Evolutionary conservation across 371 early-diverging fungal species (phyloP).

Genomic region (Dichotomocladium elegans): DNA sequence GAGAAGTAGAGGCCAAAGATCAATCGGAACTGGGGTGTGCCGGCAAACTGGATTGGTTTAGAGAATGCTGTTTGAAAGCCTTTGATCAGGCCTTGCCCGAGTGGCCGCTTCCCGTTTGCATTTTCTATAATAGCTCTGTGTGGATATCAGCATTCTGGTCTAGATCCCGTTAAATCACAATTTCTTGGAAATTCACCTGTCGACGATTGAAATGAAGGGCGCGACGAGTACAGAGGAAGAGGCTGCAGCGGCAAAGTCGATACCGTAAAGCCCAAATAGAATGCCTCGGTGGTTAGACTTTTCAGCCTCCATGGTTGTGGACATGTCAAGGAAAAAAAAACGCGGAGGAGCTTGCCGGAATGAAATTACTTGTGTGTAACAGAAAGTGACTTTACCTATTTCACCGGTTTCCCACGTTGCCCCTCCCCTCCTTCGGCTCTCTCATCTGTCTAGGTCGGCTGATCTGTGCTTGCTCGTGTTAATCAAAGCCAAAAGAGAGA

Average conservation of each 20-base stretch:
- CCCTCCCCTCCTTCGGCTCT: no score
- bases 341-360: no score
- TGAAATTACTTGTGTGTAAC: no score
- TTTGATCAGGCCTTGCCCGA: constrained; percentile 38
- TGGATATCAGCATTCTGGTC: neutral
- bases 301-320: neutral
- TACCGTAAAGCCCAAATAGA: constrained; percentile 24
- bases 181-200: constrained; percentile 33
- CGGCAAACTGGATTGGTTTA: constrained; percentile 39
- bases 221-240: constrained; percentile 45
- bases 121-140: constrained; percentile 59
- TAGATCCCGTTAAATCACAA: neutral
- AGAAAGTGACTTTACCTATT: no score
- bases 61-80: constrained; percentile 38
- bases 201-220: constrained; percentile 64
- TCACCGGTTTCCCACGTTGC: no score
- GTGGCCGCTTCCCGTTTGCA: constrained; percentile 48
- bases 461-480: no score
- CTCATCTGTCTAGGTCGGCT: no score
- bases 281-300: neutral
- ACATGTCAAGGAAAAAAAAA: no score
- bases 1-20: constrained; percentile 54
- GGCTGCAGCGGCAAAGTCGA: constrained; percentile 42
- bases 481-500: no score
- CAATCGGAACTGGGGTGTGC: constrained; percentile 45